Conservation (phyloP, 768 basidiomycete genomes). For the Tulasnella sp. region DNA sequence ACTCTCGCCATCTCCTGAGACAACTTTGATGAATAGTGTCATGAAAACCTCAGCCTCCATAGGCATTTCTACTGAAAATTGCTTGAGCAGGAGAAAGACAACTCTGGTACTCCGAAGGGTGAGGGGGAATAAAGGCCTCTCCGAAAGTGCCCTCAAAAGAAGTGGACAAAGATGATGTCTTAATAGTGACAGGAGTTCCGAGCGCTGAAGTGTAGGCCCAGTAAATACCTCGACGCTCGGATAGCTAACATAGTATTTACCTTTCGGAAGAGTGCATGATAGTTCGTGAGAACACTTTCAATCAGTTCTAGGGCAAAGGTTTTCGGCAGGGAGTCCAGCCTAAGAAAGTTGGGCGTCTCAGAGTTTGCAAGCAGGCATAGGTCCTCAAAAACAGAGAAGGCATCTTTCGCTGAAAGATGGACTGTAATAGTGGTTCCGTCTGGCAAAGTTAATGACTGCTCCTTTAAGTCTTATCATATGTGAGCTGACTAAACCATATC, state of each 20-base stretch:
- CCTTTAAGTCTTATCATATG: no score
- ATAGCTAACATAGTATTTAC: constrained; percentile 29
- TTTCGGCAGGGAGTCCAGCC: constrained; percentile 69
- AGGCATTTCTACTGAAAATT: constrained; percentile 68
- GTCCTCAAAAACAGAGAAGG: constrained; percentile 83
- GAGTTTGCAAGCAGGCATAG: constrained; percentile 77
- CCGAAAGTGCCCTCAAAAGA: constrained; percentile 72
- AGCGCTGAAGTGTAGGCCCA: constrained; percentile 38
- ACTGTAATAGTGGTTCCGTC: constrained; percentile 52
- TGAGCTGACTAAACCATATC: no score
- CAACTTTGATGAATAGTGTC: constrained; percentile 34
- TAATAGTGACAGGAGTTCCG: constrained; percentile 74
- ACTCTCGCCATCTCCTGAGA: constrained; percentile 28
- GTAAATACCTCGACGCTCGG: not conserved
- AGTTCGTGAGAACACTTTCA: constrained; percentile 90
- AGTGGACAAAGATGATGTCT: constrained; percentile 83
- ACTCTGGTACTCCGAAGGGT: constrained; percentile 86
- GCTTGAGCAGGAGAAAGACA: constrained; percentile 83
- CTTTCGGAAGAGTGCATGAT: constrained; percentile 71
- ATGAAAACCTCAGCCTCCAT: constrained; percentile 83
- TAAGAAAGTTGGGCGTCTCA: constrained; percentile 68
- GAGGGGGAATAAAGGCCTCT: constrained; percentile 67
- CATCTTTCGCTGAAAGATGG: constrained; percentile 67
- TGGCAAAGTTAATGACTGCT: constrained; percentile 49
- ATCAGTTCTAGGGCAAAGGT: constrained; percentile 96